These are phyloP conservation scores for Chlamydomonas schloesseri DNA, from an alignment of 139 green algal species.

Conservation along the genomic window DNA sequence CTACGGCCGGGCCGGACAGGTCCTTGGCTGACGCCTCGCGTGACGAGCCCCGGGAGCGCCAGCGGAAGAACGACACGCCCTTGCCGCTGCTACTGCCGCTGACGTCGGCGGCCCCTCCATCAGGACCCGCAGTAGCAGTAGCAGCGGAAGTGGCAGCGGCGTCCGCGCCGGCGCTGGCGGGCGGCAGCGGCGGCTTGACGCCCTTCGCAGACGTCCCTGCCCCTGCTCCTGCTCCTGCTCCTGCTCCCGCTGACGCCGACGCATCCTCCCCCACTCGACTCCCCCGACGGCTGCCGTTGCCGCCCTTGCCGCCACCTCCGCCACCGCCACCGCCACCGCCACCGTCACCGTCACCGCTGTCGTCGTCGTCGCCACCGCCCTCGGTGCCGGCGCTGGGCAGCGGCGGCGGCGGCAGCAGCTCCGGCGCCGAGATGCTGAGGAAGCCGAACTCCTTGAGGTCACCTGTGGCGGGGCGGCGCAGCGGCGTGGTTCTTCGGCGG, in stretches of 20 bases:
- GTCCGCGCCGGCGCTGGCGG: no score
- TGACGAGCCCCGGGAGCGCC: no score
- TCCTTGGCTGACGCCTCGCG: no score
- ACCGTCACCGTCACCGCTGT: background rate
- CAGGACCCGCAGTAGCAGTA: no score
- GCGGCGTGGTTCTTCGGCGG: background rate
- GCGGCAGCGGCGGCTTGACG: no score
- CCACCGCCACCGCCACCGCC: background rate
- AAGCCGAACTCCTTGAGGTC: slow-evolving; percentile 88
- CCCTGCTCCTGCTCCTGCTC: background rate
- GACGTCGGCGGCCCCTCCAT: no score
- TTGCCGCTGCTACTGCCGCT: no score
- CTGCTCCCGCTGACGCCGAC: slow-evolving; percentile 13
- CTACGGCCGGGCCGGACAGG: no score
- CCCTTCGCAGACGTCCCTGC: background rate
- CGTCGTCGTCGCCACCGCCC: background rate
- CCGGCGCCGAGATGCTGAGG: slow-evolving; percentile 48
- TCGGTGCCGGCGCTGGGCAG: background rate
- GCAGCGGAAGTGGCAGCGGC: no score
- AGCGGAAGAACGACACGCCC: no score
- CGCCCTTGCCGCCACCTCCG: background rate
- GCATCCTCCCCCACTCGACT: background rate
- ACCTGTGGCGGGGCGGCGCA: slow-evolving; percentile 2
- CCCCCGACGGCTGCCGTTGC: background rate
- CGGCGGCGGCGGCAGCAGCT: slow-evolving; percentile 22